Base-by-base conservation (phyloP, 1,139 yeast species). In the Candida sp. region DNA sequence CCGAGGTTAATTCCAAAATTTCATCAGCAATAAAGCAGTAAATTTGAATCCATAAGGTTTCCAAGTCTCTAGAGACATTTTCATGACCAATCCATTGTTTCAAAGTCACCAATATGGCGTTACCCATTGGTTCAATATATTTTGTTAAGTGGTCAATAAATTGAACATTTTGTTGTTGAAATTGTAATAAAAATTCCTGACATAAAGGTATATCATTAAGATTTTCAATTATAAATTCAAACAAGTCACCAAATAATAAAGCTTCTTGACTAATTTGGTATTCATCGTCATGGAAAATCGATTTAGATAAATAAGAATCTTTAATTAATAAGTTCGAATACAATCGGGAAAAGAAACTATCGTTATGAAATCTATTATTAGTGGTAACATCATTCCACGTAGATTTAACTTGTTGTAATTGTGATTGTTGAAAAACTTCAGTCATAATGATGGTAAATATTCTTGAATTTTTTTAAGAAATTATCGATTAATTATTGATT, bases 91-190 rank as follows among this genome's bases (percentile, higher is more conserved):
- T 61, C 57, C 66, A 57, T 52, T 67, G 67, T 44, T 66, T 67
- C 49, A 72, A 64, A 7, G 77, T 71, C 44, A 62, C 63, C 35
- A 73, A 63, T 38, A 73, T 58, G 9, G 71, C 64, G 34, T 62
- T 52, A 9, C 78, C 77, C 73, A 73, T 67, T 38, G 73, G 70
- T 51, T 72, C 78, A 50, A 73, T 63, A 53, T 73, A 72, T 21
- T 53, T 46, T 6, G 58, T 53, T 3, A 70, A 65, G 25, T 52
- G 53, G 5, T 49, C 44, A 27, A 64, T 56, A 44, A 70, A 55
- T 7, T 54, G 53, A 15, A 55, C 58, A 51, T 71, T 66, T 44
- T 70, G 75, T 32, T 53, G 52, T 33, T 63, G 60, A 52, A 70
- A 73, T 42, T 60, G 66, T 27, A 40, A 45, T 54, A 72, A 58